Conservation (phyloP, 371 early-diverging fungal species). For the Funneliformis caledonium region DNA sequence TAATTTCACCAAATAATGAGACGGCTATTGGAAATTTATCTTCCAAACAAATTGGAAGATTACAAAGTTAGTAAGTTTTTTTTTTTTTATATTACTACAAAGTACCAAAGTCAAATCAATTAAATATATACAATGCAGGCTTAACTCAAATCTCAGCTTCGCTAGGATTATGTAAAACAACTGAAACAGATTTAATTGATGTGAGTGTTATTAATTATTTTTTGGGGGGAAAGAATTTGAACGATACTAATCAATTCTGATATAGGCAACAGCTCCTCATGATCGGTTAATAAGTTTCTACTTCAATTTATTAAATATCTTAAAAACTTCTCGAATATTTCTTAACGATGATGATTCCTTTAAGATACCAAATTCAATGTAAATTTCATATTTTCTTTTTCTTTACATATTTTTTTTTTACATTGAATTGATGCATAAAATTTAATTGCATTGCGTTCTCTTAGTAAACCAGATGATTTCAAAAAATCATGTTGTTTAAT, state of each 20-base stretch:
- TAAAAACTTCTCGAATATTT: background rate
- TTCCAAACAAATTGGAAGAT: background rate
- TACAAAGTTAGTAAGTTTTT: background rate
- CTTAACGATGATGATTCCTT: background rate
- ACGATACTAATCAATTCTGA: background rate
- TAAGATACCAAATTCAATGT: conserved; percentile 13
- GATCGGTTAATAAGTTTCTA: background rate
- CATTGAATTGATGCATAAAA: too few relatives aligned
- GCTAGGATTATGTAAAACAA: conserved; percentile 18
- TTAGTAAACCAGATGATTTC: conserved; percentile 3
- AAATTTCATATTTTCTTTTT: too few relatives aligned
- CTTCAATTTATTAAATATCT: background rate
- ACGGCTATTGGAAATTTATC: too few relatives aligned
- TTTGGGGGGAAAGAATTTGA: background rate
- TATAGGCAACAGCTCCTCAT: conserved; percentile 28
- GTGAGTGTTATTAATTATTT: background rate
- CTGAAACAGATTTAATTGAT: conserved; percentile 16
- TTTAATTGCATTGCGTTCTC: background rate
- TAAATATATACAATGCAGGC: background rate
- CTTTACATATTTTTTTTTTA: background rate
- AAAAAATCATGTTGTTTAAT: conserved; percentile 16
- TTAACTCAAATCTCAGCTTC: conserved; percentile 2
- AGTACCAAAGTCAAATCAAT: background rate
- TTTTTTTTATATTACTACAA: background rate
- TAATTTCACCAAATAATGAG: background rate